Conservation (phyloP, 805 yeast genomes). For the Cyberlindnera mississippiensis region DNA sequence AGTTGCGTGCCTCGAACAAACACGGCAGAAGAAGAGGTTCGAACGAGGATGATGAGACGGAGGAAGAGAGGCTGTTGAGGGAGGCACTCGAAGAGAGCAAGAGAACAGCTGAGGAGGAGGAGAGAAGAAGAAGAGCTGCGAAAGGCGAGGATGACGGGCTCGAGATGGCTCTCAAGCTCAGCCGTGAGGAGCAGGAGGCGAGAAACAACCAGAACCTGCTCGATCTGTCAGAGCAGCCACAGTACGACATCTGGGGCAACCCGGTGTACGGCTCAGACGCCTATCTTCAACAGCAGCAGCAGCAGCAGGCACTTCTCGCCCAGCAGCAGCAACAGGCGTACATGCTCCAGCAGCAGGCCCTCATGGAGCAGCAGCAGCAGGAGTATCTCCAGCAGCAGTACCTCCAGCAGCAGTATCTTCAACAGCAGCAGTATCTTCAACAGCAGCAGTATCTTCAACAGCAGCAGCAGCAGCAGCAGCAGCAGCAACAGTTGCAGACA, state of each 20-base stretch:
- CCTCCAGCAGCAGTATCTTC: slow-evolving; percentile 33
- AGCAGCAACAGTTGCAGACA: too few relatives aligned
- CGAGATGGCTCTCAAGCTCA: slow-evolving; percentile 63
- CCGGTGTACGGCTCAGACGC: slow-evolving; percentile 25
- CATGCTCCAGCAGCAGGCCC: slow-evolving; percentile 12
- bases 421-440: slow-evolving; percentile 26
- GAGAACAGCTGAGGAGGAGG: slow-evolving; percentile 82
- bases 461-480: too few relatives aligned
- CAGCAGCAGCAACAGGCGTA: slow-evolving; percentile 34
- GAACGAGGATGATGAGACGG: slow-evolving; percentile 31
- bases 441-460: slow-evolving; percentile 11
- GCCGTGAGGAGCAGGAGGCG: slow-evolving; percentile 74
- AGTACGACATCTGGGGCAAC: slow-evolving; percentile 29
- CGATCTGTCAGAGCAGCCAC: slow-evolving; percentile 41
- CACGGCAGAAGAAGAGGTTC: slow-evolving; percentile 35
- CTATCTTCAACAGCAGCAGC: slow-evolving; percentile 12
- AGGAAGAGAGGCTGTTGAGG: slow-evolving; percentile 71
- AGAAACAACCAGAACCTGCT: slow-evolving; percentile 49
- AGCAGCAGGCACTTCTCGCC: slow-evolving; percentile 34
- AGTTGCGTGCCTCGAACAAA: slow-evolving; percentile 31
- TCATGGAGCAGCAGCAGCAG: slow-evolving; percentile 19
- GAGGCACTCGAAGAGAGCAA: slow-evolving; percentile 78
- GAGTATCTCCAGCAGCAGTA: slow-evolving; percentile 32
- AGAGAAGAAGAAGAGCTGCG: slow-evolving; percentile 49
- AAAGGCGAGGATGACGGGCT: slow-evolving; percentile 44